Conservation (phyloP, 345 rosid genomes). For the Salix purpurea region DNA sequence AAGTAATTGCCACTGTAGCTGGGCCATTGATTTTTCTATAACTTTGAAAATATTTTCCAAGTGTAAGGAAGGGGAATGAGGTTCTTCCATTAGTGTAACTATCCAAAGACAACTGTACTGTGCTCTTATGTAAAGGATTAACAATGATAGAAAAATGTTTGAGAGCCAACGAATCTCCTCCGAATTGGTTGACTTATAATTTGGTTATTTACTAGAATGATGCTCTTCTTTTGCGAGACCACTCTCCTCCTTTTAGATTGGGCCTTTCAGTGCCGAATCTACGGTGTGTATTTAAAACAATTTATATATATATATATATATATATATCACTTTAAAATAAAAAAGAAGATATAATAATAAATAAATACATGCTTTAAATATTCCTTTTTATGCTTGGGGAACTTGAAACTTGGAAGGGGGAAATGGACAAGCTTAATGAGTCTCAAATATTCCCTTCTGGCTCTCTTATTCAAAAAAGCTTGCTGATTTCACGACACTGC, state of each 20-base stretch:
- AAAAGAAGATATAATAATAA: not conserved
- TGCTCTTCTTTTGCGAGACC: not conserved
- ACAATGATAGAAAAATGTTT: not conserved
- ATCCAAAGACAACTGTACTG: not conserved
- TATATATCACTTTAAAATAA: too few relatives aligned
- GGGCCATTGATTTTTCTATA: not conserved
- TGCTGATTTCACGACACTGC: not conserved
- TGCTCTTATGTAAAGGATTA: not conserved
- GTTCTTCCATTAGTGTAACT: not conserved
- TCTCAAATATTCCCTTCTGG: conserved; percentile 21
- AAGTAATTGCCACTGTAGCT: not conserved
- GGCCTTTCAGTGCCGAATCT: conserved; percentile 20
- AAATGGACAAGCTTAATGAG: conserved; percentile 12
- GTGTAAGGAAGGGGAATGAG: not conserved
- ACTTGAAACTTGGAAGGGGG: conserved; percentile 6
- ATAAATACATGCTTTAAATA: not conserved
- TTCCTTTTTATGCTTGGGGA: not conserved
- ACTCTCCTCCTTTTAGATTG: not conserved
- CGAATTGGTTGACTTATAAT: conserved; percentile 6
- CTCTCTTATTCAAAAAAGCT: not conserved
- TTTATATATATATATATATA: not conserved
- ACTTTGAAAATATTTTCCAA: not conserved
- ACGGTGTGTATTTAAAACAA: not conserved
- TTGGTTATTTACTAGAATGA: not conserved
- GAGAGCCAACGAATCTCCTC: not conserved